Evolutionary conservation across 257 asterid genomes (phyloP), one percentile per base, ranked within the genome.

Genomic region (Perilla frutescens): DNA sequence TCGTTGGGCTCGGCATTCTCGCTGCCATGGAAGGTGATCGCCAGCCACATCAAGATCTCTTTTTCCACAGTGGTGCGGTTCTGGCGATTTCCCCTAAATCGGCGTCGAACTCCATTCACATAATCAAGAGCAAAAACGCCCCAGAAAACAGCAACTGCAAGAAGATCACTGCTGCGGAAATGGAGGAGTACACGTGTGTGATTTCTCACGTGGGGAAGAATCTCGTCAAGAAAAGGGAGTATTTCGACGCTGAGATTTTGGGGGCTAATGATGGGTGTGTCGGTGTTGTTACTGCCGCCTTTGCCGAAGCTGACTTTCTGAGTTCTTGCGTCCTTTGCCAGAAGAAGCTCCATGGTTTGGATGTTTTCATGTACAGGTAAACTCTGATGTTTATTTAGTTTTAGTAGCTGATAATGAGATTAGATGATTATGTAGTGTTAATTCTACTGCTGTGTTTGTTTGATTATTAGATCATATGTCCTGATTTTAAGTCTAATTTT

Each of bases 351-450:
- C 86, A 92, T 47, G 97, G 97, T 12, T 72, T 92, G 90, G 96
- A 92, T 79, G 91, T 92, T 77, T 92, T 87, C 77, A 92, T 92
- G 92, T 92, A 92, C 87, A 92, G 96, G 97, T 90, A 84, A 49
- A 54, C 9, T 65, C 10, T 70, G 49, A 12, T 44, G 0, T 11
- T 66, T 0, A n/a, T 13, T 43, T 36, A 4, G 32, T 15, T 51
- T 9, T 53, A 11, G 56, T 72, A 12, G 4, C 56, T 45, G 13
- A n/a, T 78, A 76, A 34, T 40, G 39, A 14, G 56, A 36, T 14
- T 39, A 10, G 48, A 29, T 10, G 55, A 20, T 65, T 65, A 11
- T 69, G 29, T 8, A 37, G 7, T 13, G n/a, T 15, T 57, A 13
- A 31, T 49, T 34, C 8, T 43, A 2, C 26, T 39, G 26, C 26